Evolutionary conservation across 371 early-diverging fungal species (phyloP).

Genomic region (Mortierella polycephala): DNA sequence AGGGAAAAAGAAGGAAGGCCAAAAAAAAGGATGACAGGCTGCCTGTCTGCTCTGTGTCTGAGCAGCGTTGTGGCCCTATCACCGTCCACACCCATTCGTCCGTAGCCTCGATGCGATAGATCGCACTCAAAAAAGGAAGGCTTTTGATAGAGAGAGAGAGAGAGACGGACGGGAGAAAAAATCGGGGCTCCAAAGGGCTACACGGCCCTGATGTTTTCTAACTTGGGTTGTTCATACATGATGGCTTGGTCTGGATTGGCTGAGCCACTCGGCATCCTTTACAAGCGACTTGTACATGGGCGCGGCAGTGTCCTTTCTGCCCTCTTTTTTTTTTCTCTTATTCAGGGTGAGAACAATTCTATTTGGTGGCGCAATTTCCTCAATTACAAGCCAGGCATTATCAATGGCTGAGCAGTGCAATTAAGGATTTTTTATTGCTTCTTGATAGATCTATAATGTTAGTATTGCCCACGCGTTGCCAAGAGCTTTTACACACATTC

Average conservation of each 20-base stretch:
- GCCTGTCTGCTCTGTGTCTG: background rate
- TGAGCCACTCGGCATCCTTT: too few relatives aligned
- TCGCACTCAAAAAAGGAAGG: too few relatives aligned
- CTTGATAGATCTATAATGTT: background rate
- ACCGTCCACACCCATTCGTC: too few relatives aligned
- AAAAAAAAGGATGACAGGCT: background rate
- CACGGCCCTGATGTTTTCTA: too few relatives aligned
- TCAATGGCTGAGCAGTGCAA: background rate
- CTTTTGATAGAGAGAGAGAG: too few relatives aligned
- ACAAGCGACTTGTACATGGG: background rate
- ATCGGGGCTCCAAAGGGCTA: too few relatives aligned
- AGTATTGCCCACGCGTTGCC: background rate
- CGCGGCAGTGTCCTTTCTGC: background rate
- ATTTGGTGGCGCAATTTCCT: background rate
- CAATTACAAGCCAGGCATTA: background rate
- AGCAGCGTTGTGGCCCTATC: background rate
- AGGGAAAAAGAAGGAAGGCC: background rate
- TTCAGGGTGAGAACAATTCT: background rate
- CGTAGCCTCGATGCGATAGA: too few relatives aligned
- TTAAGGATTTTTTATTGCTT: background rate
- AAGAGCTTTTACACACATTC: too few relatives aligned
- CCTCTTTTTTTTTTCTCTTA: background rate
- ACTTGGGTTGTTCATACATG: too few relatives aligned
- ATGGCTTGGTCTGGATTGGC: too few relatives aligned
- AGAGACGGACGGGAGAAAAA: too few relatives aligned